These are phyloP conservation scores for Zymoseptoria ardabiliae DNA, from an alignment of 2,329 filamentous ascomycete genomes.

Conservation along the genomic window DNA sequence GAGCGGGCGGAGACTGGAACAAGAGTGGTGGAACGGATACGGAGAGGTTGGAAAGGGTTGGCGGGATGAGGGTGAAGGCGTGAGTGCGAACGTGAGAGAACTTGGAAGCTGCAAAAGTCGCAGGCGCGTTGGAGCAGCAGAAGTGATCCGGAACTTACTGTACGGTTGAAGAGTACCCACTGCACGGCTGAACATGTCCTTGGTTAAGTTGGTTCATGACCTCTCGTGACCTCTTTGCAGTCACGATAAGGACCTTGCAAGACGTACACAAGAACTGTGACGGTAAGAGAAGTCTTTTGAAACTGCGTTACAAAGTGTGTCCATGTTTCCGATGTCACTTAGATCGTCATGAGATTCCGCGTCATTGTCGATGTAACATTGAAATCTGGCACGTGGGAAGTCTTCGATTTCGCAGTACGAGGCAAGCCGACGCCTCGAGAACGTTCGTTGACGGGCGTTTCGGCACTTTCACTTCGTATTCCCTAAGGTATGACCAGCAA, in stretches of 20 bases:
- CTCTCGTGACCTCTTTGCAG: no score
- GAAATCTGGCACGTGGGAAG: neutral
- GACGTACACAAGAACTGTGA: neutral
- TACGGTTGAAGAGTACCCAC: no score
- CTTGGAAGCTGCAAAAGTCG: neutral
- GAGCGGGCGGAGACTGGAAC: constrained; percentile 12
- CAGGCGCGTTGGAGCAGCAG: no score
- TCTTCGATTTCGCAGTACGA: neutral
- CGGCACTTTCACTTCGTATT: neutral
- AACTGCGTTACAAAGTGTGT: neutral
- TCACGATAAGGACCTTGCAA: neutral
- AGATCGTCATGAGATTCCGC: neutral
- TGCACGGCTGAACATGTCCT: no score
- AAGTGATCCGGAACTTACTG: no score
- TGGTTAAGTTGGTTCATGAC: no score
- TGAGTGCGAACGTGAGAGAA: neutral
- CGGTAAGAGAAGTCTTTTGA: neutral
- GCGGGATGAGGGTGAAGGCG: neutral
- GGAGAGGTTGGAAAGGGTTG: constrained; percentile 10
- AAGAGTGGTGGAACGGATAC: constrained; percentile 14
- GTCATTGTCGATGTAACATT: neutral
- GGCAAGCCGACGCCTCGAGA: neutral
- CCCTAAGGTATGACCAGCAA: neutral
- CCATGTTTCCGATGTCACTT: neutral
- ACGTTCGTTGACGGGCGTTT: neutral